phyloP scores from a whole-genome alignment of 495 filamentous ascomycete genomes.

The Cenococcum geophilum region DNA sequence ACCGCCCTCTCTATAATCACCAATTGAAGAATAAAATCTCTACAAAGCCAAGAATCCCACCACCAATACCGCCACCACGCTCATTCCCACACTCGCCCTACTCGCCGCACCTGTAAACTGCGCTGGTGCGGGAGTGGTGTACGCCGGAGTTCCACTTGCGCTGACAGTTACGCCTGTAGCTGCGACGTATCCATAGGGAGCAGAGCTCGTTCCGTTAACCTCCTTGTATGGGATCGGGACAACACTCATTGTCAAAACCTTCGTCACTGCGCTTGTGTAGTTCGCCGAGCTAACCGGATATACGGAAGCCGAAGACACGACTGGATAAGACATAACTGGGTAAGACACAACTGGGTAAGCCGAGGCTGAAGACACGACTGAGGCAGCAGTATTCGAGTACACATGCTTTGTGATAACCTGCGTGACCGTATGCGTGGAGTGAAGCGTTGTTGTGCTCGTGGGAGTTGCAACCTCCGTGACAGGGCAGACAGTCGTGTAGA shows the following conservation, averaged over 20 bases:
- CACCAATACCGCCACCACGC: conserved; percentile 9
- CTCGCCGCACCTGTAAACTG: conserved; percentile 19
- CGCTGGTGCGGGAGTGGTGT: not conserved
- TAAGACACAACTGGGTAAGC: not conserved
- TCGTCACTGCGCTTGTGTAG: not conserved
- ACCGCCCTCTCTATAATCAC: not conserved
- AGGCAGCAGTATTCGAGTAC: not conserved
- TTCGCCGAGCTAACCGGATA: not conserved
- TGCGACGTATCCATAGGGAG: not conserved
- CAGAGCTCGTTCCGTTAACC: not conserved
- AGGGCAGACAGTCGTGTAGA: conserved; percentile 10
- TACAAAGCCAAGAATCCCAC: conserved; percentile 18
- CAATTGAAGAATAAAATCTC: not conserved
- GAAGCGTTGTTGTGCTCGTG: not conserved
- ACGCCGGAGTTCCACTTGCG: not conserved
- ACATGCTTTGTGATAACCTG: not conserved
- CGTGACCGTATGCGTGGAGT: not conserved
- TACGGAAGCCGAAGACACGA: not conserved
- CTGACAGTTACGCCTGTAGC: not conserved
- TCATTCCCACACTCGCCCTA: conserved; percentile 9
- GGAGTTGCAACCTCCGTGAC: conserved; percentile 1
- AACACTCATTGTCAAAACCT: conserved; percentile 1
- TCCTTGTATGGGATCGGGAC: conserved; percentile 1
- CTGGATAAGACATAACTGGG: not conserved
- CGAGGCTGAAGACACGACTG: no score